phyloP scores from a whole-genome alignment of 2,329 filamentous ascomycete species.

The Parastagonospora nodorum region DNA sequence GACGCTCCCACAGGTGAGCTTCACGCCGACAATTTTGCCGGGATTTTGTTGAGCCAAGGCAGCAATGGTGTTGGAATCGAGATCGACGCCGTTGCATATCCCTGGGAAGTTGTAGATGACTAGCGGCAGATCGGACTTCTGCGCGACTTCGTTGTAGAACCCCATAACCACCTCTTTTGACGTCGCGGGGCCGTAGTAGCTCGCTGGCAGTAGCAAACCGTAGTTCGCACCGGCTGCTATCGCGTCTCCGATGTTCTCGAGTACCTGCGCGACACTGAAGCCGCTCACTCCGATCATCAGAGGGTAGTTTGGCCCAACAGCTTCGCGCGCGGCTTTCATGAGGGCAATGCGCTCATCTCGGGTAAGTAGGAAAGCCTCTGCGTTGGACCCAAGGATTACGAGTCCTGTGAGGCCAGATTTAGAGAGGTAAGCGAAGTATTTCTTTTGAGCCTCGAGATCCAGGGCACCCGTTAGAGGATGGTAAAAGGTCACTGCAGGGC shows the following conservation, averaged over 20 bases:
- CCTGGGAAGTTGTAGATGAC: constrained; percentile 76
- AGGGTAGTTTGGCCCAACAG: constrained; percentile 49
- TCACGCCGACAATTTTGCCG: constrained; percentile 70
- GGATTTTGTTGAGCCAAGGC: constrained; percentile 59
- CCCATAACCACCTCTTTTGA: constrained; percentile 48
- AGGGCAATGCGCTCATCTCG: constrained; percentile 49
- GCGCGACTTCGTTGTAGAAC: constrained; percentile 59
- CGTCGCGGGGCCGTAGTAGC: constrained; percentile 53
- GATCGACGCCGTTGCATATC: constrained; percentile 69
- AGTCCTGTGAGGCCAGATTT: constrained; percentile 51
- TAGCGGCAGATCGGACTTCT: constrained; percentile 64
- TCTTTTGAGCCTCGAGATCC: constrained; percentile 49
- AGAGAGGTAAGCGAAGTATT: constrained; percentile 53
- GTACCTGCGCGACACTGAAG: constrained; percentile 50
- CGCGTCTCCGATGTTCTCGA: constrained; percentile 52
- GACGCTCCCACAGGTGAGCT: constrained; percentile 75
- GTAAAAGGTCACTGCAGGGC: constrained; percentile 54
- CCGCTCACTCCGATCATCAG: constrained; percentile 53
- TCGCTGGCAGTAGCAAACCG: constrained; percentile 51
- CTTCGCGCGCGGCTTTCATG: constrained; percentile 48
- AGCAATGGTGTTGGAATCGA: constrained; percentile 69
- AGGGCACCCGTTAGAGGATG: constrained; percentile 46
- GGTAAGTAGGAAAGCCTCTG: constrained; percentile 54
- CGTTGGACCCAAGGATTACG: constrained; percentile 54
- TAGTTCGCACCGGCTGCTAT: constrained; percentile 50